Evolutionary conservation across 805 yeast species (phyloP), one percentile per base, ranked within the genome.

Genomic region (Brettanomyces naardenensis): DNA sequence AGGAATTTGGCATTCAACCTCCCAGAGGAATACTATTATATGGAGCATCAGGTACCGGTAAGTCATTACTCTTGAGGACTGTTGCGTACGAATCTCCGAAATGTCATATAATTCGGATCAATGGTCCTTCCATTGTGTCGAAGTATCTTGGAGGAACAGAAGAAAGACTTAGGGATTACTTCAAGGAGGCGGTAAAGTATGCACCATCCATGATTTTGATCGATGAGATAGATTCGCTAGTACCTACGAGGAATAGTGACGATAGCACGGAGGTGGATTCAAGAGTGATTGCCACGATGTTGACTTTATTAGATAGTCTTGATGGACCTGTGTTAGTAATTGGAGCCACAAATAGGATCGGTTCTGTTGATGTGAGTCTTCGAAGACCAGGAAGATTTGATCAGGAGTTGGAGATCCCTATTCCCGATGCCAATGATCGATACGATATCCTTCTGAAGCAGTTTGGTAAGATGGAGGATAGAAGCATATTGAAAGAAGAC

Each of bases 1-100:
- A 79, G 6, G 77, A 83, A 38, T 92, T 90, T 63, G 88, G 90
- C n/a, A 80, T 88, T 15, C 70, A 80, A 6, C 97, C 98, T 6
- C 96, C 96, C 11, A 68, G 96, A 19, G 97, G 97, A 31, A 84
- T 92, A 1, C 58, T 92, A 22, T 61, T 92, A n/a, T 95, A 89
- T 61, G 98, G 98, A 0, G 95, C 97, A 3, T 92, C 97, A 3
- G 98, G 98, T 3, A 90, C 97, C 0, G 98, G 98, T 36, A 90
- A 90, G 56, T 84, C 97, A 1, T 75, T 89, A 86, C 68, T 92
- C 6, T 65, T 92, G 27, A 71, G 84, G 38, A 81, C 95, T 20
- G 78, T 90, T 7, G 94, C 95, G 0, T 69, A 76, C 44, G 90
- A 82, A 41, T 65, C 73, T 2, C 45, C 60, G 2, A 71, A 80